These are phyloP conservation scores for Eucalyptus albens DNA, from an alignment of 345 rosid genomes.

Conservation along the genomic window DNA sequence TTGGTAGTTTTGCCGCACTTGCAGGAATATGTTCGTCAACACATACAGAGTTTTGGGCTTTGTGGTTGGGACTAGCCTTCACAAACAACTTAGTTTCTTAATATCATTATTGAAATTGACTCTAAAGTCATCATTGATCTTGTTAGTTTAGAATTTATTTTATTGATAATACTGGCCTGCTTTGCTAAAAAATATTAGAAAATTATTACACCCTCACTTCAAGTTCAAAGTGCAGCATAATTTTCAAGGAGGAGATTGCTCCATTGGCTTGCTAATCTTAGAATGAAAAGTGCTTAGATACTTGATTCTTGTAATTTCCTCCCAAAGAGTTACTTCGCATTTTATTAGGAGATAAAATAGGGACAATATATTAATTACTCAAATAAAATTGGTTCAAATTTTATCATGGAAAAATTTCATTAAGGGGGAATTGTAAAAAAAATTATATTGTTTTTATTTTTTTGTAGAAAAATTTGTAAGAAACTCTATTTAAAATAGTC, in stretches of 20 bases:
- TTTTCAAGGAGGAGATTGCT: neutral
- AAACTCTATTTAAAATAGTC: neutral
- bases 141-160: neutral
- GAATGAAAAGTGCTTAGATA: neutral
- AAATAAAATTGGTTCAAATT: neutral
- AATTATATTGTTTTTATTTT: neutral
- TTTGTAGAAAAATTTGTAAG: neutral
- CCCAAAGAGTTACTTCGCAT: accelerated
- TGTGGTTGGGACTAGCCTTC: neutral
- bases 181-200: no score
- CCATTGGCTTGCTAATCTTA: neutral
- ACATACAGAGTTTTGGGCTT: neutral
- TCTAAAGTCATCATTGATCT: neutral
- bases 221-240: neutral
- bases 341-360: neutral
- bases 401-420: neutral
- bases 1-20: neutral
- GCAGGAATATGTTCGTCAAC: neutral
- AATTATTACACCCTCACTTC: neutral
- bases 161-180: neutral
- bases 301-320: neutral
- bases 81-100: neutral
- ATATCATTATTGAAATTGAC: neutral
- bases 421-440: neutral
- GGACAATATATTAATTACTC: neutral